These are phyloP conservation scores for Corymbia calophylla DNA, from an alignment of 441 rosid species.

Conservation along the genomic window DNA sequence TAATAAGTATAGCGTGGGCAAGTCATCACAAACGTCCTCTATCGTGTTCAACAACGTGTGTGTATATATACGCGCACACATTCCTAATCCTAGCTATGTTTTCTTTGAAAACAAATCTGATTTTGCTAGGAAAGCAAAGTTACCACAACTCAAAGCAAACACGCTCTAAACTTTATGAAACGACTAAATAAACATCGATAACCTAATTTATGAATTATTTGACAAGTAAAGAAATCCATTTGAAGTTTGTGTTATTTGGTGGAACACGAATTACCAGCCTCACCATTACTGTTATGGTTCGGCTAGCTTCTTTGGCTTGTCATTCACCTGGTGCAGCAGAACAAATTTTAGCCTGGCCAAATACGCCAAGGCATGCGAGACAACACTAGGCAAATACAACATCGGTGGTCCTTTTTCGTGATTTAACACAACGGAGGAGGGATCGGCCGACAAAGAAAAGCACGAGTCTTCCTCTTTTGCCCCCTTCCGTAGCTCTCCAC, in stretches of 20 bases:
- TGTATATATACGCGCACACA: fast-evolving
- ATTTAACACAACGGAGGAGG: not conserved
- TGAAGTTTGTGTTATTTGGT: not conserved
- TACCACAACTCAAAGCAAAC: not conserved
- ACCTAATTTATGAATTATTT: not conserved
- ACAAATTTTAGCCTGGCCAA: not conserved
- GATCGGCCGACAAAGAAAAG: not conserved
- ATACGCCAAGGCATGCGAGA: not conserved
- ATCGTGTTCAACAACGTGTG: not conserved
- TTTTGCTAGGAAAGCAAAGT: not conserved
- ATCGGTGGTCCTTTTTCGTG: not conserved
- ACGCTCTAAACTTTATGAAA: not conserved
- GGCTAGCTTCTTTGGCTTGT: not conserved
- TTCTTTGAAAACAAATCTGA: not conserved
- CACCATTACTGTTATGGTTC: not conserved
- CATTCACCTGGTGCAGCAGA: not conserved
- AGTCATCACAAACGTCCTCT: not conserved
- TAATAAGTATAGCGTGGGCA: not conserved
- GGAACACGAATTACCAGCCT: not conserved
- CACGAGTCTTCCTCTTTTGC: not conserved
- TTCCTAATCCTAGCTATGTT: not conserved
- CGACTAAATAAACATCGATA: not conserved
- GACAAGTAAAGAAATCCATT: not conserved
- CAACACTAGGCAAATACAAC: not conserved
- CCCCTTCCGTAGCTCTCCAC: not conserved